Percentiles rank a stretch among this genome's conserved stretches.
These are phyloP conservation scores for Mucor ambiguus DNA, from an alignment of 371 early-diverging fungal species.

Conservation along the genomic window DNA sequence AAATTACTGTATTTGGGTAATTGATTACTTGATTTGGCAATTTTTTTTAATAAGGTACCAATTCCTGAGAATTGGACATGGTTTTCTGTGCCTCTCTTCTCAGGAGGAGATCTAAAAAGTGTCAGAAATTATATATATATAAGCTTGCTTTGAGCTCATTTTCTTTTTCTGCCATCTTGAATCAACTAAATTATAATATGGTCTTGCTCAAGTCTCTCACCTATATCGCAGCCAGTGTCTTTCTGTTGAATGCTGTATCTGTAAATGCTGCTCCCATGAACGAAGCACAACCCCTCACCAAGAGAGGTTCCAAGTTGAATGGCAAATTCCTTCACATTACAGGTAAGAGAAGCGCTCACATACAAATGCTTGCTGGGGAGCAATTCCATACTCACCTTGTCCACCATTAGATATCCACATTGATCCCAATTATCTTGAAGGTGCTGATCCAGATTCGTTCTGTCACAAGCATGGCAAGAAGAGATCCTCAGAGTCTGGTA, in stretches of 20 bases:
- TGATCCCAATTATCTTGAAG: conserved; percentile 34
- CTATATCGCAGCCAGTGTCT: conserved; percentile 11
- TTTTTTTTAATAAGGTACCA: neutral
- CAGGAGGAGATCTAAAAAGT: neutral
- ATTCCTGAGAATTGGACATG: neutral
- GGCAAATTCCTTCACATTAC: conserved; percentile 51
- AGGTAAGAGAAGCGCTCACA: conserved; percentile 22
- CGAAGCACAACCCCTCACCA: conserved; percentile 12
- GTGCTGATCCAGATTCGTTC: conserved; percentile 27
- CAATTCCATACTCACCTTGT: neutral
- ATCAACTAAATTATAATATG: neutral
- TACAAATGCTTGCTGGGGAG: neutral
- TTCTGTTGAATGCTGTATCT: conserved; percentile 1
- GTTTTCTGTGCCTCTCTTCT: neutral
- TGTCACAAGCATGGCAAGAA: conserved; percentile 30
- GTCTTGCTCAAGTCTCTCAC: conserved; percentile 5
- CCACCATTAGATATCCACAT: conserved; percentile 40
- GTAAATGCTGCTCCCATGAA: conserved; percentile 7
- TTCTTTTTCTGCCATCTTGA: conserved; percentile 3
- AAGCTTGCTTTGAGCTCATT: neutral
- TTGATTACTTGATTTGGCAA: neutral
- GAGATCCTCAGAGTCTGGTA: conserved; percentile 25
- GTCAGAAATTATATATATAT: conserved; percentile 2
- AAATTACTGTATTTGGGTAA: neutral
- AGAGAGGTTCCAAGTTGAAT: conserved; percentile 16